Conservation (phyloP, 371 early-diverging fungal genomes). For the Mucor piriformis region DNA sequence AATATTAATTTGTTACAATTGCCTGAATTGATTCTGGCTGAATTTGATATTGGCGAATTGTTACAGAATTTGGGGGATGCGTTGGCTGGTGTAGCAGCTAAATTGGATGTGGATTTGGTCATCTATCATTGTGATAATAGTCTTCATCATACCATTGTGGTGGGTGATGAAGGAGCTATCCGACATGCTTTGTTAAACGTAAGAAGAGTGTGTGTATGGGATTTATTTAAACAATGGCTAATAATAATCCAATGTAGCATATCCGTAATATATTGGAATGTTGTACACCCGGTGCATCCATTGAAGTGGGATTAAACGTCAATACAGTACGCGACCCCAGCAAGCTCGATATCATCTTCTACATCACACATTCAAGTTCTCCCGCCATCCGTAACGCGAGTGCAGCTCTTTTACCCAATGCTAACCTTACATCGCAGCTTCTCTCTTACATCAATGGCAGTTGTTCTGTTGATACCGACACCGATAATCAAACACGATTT, state of each 20-base stretch:
- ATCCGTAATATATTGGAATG: conserved; percentile 59
- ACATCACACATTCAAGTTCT: conserved; percentile 53
- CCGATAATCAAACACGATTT: conserved; percentile 38
- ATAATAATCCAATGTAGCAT: conserved; percentile 34
- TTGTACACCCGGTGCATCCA: conserved; percentile 57
- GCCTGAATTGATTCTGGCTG: not conserved
- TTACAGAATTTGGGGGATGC: conserved; percentile 60
- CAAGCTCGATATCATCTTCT: conserved; percentile 46
- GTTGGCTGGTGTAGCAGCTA: conserved; percentile 55
- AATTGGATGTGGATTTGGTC: conserved; percentile 56
- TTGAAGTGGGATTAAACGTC: conserved; percentile 62
- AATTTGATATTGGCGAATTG: conserved; percentile 62
- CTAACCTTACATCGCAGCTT: conserved; percentile 56
- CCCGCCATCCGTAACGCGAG: conserved; percentile 34
- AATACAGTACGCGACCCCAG: conserved; percentile 1
- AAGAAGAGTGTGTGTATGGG: no score
- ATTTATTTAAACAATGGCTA: no score
- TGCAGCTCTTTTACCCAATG: conserved; percentile 41
- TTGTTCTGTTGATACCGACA: conserved; percentile 33
- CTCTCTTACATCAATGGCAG: conserved; percentile 52
- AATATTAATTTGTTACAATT: not conserved
- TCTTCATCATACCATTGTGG: conserved; percentile 50
- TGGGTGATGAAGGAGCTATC: conserved; percentile 58
- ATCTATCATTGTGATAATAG: conserved; percentile 55
- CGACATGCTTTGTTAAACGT: conserved; percentile 58